phyloP scores from a whole-genome alignment of 2,329 filamentous ascomycete species.

The Cryoendolithus antarcticus region DNA sequence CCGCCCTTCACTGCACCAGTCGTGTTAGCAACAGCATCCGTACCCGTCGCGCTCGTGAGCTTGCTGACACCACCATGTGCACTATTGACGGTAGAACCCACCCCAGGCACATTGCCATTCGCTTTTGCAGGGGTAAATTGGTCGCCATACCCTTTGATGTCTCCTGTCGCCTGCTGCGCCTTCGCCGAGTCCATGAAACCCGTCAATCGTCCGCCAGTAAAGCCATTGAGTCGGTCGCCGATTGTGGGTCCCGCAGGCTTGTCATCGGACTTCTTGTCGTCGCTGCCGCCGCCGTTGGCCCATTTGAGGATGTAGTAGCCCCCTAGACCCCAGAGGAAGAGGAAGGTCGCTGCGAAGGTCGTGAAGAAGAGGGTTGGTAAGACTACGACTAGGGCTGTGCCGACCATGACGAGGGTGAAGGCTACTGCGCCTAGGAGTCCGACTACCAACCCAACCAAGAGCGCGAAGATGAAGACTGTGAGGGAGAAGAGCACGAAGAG shows the following conservation, averaged over 20 bases:
- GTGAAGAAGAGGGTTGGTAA: conserved; percentile 58
- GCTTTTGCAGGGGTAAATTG: conserved; percentile 7
- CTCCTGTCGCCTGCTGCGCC: conserved; percentile 7
- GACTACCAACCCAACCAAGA: conserved; percentile 46
- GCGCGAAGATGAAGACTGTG: conserved; percentile 49
- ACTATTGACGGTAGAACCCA: neutral
- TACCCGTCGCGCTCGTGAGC: conserved; percentile 10
- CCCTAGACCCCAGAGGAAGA: conserved; percentile 56
- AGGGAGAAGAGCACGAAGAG: conserved; percentile 57
- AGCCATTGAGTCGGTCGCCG: conserved; percentile 29
- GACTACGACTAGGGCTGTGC: conserved; percentile 54
- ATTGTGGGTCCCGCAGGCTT: conserved; percentile 18
- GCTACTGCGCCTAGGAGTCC: conserved; percentile 39
- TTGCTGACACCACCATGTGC: conserved; percentile 8
- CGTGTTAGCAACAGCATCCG: conserved; percentile 9
- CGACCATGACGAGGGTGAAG: conserved; percentile 57
- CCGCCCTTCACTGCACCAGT: conserved; percentile 17
- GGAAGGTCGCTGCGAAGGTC: conserved; percentile 46
- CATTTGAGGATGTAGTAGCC: conserved; percentile 41
- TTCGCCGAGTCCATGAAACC: conserved; percentile 20
- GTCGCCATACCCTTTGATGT: conserved; percentile 8
- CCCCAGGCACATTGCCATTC: conserved; percentile 9
- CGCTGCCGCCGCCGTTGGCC: conserved; percentile 16
- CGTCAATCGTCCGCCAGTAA: conserved; percentile 27
- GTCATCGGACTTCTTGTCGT: neutral